Evolutionary conservation across 2,329 filamentous ascomycete genomes (phyloP).

Genomic region (Neofusicoccum ribis): DNA sequence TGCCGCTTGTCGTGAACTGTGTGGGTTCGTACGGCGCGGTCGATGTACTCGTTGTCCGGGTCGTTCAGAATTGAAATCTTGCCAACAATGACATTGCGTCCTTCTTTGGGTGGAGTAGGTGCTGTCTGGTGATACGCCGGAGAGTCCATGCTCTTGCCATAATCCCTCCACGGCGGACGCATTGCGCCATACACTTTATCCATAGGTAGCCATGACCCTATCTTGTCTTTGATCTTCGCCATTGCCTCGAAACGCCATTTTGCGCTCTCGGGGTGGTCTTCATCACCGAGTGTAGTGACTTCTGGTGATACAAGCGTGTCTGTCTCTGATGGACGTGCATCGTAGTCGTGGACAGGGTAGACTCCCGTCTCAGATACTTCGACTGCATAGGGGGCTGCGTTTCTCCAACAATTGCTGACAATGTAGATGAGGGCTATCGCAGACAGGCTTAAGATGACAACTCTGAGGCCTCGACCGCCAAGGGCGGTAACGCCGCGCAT

Average conservation of each 20-base stretch:
- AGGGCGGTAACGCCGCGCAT: neutral
- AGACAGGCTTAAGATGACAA: neutral
- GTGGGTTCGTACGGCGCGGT: constrained; percentile 38
- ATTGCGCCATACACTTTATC: constrained; percentile 8
- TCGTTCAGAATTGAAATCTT: constrained; percentile 21
- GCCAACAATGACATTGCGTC: neutral
- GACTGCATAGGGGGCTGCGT: neutral
- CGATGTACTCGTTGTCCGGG: constrained; percentile 28
- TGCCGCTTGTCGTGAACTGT: constrained; percentile 34
- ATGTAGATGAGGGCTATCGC: neutral
- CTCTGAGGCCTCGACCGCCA: neutral
- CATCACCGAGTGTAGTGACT: neutral
- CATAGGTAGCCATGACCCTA: neutral
- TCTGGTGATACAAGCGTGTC: neutral
- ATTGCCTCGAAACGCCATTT: constrained; percentile 2
- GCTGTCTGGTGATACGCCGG: neutral
- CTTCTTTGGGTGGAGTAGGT: neutral
- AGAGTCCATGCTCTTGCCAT: neutral
- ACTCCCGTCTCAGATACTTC: neutral
- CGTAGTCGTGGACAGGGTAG: neutral
- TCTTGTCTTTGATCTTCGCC: constrained; percentile 5
- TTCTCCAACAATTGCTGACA: neutral
- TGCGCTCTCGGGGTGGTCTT: neutral
- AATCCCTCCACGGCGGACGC: neutral
- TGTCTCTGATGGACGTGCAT: neutral